Base-by-base conservation (phyloP, 345 rosid genomes). In the Durio zibethinus region DNA sequence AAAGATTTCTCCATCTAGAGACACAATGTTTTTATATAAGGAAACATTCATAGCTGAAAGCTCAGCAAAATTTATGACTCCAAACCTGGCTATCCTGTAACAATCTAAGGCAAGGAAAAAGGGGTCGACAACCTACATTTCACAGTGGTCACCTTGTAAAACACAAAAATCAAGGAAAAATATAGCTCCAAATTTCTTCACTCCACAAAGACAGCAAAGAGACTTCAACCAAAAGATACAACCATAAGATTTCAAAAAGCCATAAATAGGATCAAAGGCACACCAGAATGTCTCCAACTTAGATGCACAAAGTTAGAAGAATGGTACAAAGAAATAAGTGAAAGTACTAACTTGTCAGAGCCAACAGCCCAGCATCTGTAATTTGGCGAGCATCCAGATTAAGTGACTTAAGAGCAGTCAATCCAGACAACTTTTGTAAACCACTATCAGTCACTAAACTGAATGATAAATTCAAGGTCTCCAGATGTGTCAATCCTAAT, bases 281-380 rank as follows among this genome's bases (percentile, higher is more conserved):
- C 4, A 21, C 20, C 6, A 56, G n/a, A 73, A 73, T 38, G 23
- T 31, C 21, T 40, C 42, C 27, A 23, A 25, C 3, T 59, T 8
- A 52, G 27, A n/a, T 10, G 10, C 66, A 15, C 2, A n/a, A n/a
- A 59, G 42, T 33, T 2, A 53, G 38, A 75, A 47, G 31, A 33
- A 54, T 16, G 40, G 31, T 48, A 18, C 43, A 72, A 2, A 33
- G 10, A 67, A 12, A 65, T 23, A 68, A 31, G 4, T 59, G 48
- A 68, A 52, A 61, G 74, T 47, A 73, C 90, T 87, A 83, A 82
- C 91, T 83, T 27, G 89, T 83, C 67, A 90, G 85, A 64, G 79
- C 81, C 38, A 90, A 83, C 69, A 90, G 90, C 42, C 92, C 94
- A 56, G 77, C 63, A 77, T 90, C 90, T 40, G 90, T 84, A 70